phyloP scores from a whole-genome alignment of 2,329 filamentous ascomycete genomes.

The Colletotrichum sp. region DNA sequence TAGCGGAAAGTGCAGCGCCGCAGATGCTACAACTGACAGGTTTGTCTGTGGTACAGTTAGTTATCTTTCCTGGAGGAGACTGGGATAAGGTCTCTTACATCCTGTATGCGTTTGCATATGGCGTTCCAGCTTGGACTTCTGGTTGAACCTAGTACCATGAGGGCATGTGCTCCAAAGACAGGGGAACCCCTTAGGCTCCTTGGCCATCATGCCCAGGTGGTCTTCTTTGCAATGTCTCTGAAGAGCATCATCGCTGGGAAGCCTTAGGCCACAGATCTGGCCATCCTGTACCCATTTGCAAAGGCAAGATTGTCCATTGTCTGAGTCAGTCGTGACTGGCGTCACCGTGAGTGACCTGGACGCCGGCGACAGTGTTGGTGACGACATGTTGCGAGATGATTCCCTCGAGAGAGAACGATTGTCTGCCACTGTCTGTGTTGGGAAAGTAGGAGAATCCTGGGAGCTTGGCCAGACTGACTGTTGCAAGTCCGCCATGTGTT shows the following conservation, averaged over 20 bases:
- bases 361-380: not conserved
- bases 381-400: not conserved
- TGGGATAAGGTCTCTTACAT: constrained; percentile 46
- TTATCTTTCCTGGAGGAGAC: constrained; percentile 20
- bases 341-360: not conserved
- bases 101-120: constrained; percentile 70
- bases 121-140: constrained; percentile 67
- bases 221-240: constrained; percentile 58
- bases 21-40: constrained; percentile 62
- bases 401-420: not conserved
- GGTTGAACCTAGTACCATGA: constrained; percentile 57
- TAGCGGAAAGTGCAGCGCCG: constrained; percentile 63
- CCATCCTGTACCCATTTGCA: constrained; percentile 36
- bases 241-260: constrained; percentile 50
- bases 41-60: constrained; percentile 52
- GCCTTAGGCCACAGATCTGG: constrained; percentile 36
- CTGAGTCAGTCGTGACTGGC: not conserved
- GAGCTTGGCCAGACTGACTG: not conserved
- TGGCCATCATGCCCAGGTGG: constrained; percentile 52
- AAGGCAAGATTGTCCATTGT: constrained; percentile 23
- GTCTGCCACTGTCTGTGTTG: not conserved
- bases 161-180: constrained; percentile 63
- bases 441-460: not conserved
- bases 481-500: not conserved
- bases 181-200: constrained; percentile 46